phyloP scores from a whole-genome alignment of 1,139 yeast species.

The Candida dubliniensis region DNA sequence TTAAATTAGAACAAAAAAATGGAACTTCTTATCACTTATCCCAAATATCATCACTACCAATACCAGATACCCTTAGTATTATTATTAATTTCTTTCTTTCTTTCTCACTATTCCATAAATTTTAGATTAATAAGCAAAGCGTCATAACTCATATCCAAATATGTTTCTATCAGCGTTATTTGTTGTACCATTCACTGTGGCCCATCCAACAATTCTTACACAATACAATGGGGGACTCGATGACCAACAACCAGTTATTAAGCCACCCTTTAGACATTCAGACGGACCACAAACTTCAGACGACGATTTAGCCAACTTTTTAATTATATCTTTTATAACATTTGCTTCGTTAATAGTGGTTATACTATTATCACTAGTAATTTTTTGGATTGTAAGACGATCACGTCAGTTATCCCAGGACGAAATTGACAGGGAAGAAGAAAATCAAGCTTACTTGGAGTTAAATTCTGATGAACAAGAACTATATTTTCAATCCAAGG shows the following conservation, averaged over 20 bases:
- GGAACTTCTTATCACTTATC: too few species aligned
- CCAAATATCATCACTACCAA: too few species aligned
- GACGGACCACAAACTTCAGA: background rate
- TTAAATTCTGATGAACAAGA: constrained; percentile 76
- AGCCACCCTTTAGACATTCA: background rate
- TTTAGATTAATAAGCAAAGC: too few species aligned
- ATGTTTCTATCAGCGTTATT: background rate
- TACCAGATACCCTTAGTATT: too few species aligned
- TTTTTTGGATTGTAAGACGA: constrained; percentile 15
- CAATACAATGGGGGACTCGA: background rate
- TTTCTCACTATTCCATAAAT: too few species aligned
- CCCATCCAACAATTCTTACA: background rate
- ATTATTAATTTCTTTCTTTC: too few species aligned
- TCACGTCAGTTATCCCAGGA: constrained; percentile 38
- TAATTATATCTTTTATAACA: constrained; percentile 13
- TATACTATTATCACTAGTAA: constrained; percentile 13
- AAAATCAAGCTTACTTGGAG: constrained; percentile 56
- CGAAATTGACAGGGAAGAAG: constrained; percentile 62
- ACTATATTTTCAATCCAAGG: constrained; percentile 70
- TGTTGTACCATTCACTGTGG: background rate
- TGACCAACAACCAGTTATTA: background rate
- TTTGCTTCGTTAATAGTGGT: constrained; percentile 16
- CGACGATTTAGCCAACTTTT: background rate
- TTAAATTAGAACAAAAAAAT: too few species aligned
- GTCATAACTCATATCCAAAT: background rate